A percentile compares a stretch with the other conserved stretches of the same genome.
Evolutionary conservation across 352 stramenopile genomes (phyloP).

Genomic region (Phytopythium ostracodes): DNA sequence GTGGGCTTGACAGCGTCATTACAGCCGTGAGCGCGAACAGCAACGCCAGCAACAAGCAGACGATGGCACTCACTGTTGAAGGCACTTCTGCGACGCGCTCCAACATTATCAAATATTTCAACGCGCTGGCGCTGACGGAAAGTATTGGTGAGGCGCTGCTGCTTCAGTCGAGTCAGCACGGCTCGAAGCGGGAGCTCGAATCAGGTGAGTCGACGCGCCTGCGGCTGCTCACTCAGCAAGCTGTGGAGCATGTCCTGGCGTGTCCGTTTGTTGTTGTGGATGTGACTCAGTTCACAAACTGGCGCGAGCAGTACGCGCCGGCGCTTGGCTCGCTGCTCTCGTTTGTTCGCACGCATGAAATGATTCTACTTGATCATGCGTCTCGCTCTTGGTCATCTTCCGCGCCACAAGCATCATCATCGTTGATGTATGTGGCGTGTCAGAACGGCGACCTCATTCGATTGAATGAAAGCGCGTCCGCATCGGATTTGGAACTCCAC

Average conservation of each 20-base stretch:
- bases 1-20: constrained; percentile 16
- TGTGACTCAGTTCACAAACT: constrained; percentile 49
- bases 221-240: constrained; percentile 37
- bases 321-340: constrained; percentile 52
- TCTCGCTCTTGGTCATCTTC: constrained; percentile 13
- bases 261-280: constrained; percentile 70
- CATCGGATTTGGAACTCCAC: constrained; percentile 42
- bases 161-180: background rate
- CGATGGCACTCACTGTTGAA: background rate
- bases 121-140: constrained; percentile 23
- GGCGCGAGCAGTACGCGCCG: constrained; percentile 52
- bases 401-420: constrained; percentile 14
- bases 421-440: constrained; percentile 60
- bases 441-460: constrained; percentile 55
- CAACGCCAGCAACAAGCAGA: background rate
- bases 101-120: constrained; percentile 34
- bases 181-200: background rate
- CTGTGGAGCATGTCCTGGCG: constrained; percentile 34
- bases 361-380: constrained; percentile 79
- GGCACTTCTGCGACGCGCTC: background rate
- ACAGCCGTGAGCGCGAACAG: background rate
- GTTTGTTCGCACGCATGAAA: constrained; percentile 80
- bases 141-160: constrained; percentile 3
- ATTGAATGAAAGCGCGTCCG: constrained; percentile 50
- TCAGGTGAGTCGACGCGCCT: constrained; percentile 44